Evolutionary conservation across 2,329 filamentous ascomycete genomes (phyloP).

Genomic region (Sarocladiaceae sp.): DNA sequence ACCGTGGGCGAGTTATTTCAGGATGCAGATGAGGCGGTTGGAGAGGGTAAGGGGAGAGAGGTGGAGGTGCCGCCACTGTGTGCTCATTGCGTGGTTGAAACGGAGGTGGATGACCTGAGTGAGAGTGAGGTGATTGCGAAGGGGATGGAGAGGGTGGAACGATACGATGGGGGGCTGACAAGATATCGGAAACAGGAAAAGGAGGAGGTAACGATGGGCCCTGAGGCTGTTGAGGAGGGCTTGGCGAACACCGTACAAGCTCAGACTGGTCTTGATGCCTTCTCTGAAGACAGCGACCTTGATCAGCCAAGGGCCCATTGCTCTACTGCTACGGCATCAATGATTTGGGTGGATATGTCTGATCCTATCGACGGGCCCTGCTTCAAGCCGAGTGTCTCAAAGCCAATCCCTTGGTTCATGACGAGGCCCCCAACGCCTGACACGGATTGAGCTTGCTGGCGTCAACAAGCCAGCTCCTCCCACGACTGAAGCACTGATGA

Average conservation of each 20-base stretch:
- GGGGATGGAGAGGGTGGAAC: constrained; percentile 37
- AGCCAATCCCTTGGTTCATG: constrained; percentile 46
- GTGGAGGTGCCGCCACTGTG: constrained; percentile 43
- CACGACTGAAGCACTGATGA: no score
- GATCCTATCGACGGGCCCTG: constrained; percentile 40
- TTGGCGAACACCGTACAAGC: neutral
- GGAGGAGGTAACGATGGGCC: constrained; percentile 12
- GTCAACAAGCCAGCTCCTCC: no score
- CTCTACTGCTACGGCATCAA: constrained; percentile 21
- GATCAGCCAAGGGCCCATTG: constrained; percentile 14
- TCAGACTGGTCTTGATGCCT: constrained; percentile 7
- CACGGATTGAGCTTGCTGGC: no score
- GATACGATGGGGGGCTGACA: constrained; percentile 40
- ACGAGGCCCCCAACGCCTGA: constrained; percentile 19
- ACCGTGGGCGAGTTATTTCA: constrained; percentile 28
- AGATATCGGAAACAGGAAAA: constrained; percentile 35
- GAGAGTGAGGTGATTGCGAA: constrained; percentile 29
- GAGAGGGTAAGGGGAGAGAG: constrained; percentile 25
- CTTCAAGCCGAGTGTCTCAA: constrained; percentile 42
- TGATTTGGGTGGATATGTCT: constrained; percentile 43
- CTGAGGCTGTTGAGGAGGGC: neutral
- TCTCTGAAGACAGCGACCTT: constrained; percentile 4
- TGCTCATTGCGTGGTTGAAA: constrained; percentile 35
- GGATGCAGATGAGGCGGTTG: no score
- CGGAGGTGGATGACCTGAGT: constrained; percentile 28